phyloP scores from a whole-genome alignment of 768 basidiomycete species.

The Gyrodon lividus region DNA sequence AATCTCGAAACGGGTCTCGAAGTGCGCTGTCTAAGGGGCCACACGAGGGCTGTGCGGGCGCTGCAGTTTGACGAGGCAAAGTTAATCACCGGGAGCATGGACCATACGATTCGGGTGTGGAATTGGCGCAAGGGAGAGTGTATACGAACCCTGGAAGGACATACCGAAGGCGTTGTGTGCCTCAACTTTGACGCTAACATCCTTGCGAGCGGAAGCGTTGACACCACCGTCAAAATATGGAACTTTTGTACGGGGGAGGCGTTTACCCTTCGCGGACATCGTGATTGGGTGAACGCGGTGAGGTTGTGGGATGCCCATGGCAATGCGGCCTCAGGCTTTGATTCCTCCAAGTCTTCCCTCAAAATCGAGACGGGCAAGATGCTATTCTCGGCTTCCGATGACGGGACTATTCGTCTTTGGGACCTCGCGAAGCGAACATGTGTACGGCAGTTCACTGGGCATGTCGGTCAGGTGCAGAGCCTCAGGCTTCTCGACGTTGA shows the following conservation, averaged over 20 bases:
- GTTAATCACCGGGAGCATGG: slow-evolving; percentile 96
- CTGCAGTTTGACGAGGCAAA: slow-evolving; percentile 96
- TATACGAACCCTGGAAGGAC: slow-evolving; percentile 84
- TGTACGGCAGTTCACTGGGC: slow-evolving; percentile 81
- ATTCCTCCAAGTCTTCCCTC: slow-evolving; percentile 35
- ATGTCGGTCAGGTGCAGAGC: slow-evolving; percentile 93
- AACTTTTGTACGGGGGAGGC: slow-evolving; percentile 90
- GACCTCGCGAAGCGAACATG: slow-evolving; percentile 81
- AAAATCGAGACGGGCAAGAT: slow-evolving; percentile 84
- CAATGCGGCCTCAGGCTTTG: slow-evolving; percentile 6
- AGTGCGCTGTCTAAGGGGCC: slow-evolving; percentile 81
- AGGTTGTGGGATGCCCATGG: slow-evolving; percentile 75
- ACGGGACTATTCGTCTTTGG: slow-evolving; percentile 92
- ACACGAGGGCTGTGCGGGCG: slow-evolving; percentile 87
- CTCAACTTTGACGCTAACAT: slow-evolving; percentile 91
- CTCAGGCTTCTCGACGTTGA: slow-evolving; percentile 75
- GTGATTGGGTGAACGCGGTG: slow-evolving; percentile 96
- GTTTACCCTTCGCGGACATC: slow-evolving; percentile 89
- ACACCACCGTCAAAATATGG: slow-evolving; percentile 94
- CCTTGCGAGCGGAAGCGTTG: slow-evolving; percentile 89
- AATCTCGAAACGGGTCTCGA: slow-evolving; percentile 90
- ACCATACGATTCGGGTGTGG: slow-evolving; percentile 93
- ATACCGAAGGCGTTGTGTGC: slow-evolving; percentile 88
- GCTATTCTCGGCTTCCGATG: slow-evolving; percentile 96
- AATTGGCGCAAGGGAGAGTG: slow-evolving; percentile 91